Conservation (phyloP, 352 stramenopile species). For the Plasmopara muralis region DNA sequence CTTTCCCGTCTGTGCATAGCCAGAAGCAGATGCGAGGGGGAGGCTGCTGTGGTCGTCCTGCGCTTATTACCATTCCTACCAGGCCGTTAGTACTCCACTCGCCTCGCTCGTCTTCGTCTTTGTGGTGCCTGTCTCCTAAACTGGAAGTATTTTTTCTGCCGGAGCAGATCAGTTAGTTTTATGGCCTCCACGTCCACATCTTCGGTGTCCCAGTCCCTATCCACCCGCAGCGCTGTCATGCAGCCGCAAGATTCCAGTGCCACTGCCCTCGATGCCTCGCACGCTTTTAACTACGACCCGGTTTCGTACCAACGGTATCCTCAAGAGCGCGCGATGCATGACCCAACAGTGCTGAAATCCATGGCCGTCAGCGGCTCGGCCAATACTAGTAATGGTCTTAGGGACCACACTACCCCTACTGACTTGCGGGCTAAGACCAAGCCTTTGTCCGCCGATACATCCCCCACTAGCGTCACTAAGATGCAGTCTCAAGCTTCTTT, state of each 20-base stretch:
- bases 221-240: slow-evolving; percentile 18
- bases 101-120: slow-evolving; percentile 19
- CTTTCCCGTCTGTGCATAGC: slow-evolving; percentile 23
- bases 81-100: slow-evolving; percentile 22
- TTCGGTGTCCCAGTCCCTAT: slow-evolving; percentile 22
- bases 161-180: slow-evolving; percentile 44
- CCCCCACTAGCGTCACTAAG: slow-evolving; percentile 24
- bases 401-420: neutral
- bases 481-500: slow-evolving; percentile 4
- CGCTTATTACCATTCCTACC: slow-evolving; percentile 37
- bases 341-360: slow-evolving; percentile 27
- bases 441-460: slow-evolving; percentile 8
- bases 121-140: slow-evolving; percentile 20
- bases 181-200: slow-evolving; percentile 46
- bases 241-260: slow-evolving; percentile 27
- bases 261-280: slow-evolving; percentile 24
- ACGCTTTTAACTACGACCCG: slow-evolving; percentile 45
- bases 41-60: slow-evolving; percentile 23
- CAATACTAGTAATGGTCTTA: slow-evolving; percentile 3
- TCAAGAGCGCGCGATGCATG: slow-evolving; percentile 31
- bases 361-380: slow-evolving; percentile 10
- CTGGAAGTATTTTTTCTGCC: slow-evolving; percentile 29
- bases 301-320: slow-evolving; percentile 44
- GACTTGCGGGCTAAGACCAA: slow-evolving; percentile 19
- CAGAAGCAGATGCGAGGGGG: slow-evolving; percentile 10